Base-by-base conservation (phyloP, 306 rosid genomes). In the Vigna trinervia region DNA sequence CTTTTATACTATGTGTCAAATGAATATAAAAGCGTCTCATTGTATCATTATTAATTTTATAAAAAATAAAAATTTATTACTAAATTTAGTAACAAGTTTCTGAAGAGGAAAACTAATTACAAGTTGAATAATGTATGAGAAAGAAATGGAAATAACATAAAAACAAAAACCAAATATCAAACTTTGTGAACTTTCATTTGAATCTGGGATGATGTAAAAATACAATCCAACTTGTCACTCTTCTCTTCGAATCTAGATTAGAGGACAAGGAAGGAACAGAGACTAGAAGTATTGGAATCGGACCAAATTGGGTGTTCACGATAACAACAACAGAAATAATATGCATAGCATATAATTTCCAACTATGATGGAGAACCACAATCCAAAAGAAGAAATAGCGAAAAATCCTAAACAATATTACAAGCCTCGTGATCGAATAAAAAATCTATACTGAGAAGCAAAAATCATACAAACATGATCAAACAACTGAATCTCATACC, bases 381-480 rank as follows among this genome's bases (percentile, higher is more conserved):
- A 72, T 32, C 78, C 78, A 76, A 76, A 80, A 52, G 61, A 77
- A 47, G 52, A 36, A 47, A 32, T 71, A 47, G 43, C 23, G 13
- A 63, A 81, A 69, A 71, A 59, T 71, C 66, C 84, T 85, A 79
- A 80, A 82, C 79, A 75, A 64, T 67, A 82, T 78, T 85, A 89
- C 96, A 90, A 83, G 73, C 89, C 89, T 85, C 78, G 81, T 71
- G 84, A 81, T 85, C 77, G 73, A 78, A 82, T 71, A 41, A 75
- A 57, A 82, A 48, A 45, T 69, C 89, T 88, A 90, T 83, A 80
- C 87, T 81, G 76, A 81, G 82, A 83, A 73, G 74, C 65, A 71
- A 86, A 84, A 81, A 82, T 79, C 79, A 88, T 73, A 84, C 80
- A 93, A 84, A 87, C 93, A 73, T 73, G 48, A 74, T 78, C 81